Evolutionary conservation across 495 filamentous ascomycete genomes (phyloP), one percentile per base, ranked within the genome.

Genomic region (Hyaloscypha bicolor): DNA sequence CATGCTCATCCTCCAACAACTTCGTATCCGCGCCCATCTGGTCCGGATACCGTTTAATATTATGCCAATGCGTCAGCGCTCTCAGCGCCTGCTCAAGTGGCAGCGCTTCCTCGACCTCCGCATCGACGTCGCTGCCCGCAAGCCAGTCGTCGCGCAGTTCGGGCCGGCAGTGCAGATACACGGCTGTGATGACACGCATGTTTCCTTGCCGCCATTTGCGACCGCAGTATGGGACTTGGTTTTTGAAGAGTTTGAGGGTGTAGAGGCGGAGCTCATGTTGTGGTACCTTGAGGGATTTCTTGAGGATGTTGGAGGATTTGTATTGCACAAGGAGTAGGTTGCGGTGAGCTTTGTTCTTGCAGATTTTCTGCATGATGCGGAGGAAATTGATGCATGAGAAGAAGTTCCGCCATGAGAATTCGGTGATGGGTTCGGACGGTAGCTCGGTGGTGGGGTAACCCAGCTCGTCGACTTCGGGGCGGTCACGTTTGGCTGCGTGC

Each of bases 121-220:
- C 90, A 70, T 99, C 95, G 5, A 97, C 88, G 70, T 97, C 93
- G 25, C 88, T 88, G 9, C 95, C 96, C 0, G 91, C 89, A 0
- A 99, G 81, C 96, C 96, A 99, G 74, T 97, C 96, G 70, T 99
- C 95, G 3, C 96, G 84, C 25, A 99, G 84, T 75, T 97, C 93
- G 0, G 94, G 94, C 3, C 91, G 84, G 75, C 93, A 96, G 78
- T 97, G 92, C 35, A 99, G 80, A 72, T 97, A 99, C 3, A 98
- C 91, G 22, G 93, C 94, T 0, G 95, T 99, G 75, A 99, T 99
- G 70, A 98, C 94, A 60, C 94, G 90, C 95, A 99, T 99, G 76
- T 99, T 97, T 63, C 88, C 87, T 81, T 99, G 95, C 21, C 95
- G 88, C 95, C 95, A 99, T 79, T 99, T 99, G 16, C 95, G 88